phyloP scores from a whole-genome alignment of 2,329 filamentous ascomycete species.

The Aureobasidium zeae region DNA sequence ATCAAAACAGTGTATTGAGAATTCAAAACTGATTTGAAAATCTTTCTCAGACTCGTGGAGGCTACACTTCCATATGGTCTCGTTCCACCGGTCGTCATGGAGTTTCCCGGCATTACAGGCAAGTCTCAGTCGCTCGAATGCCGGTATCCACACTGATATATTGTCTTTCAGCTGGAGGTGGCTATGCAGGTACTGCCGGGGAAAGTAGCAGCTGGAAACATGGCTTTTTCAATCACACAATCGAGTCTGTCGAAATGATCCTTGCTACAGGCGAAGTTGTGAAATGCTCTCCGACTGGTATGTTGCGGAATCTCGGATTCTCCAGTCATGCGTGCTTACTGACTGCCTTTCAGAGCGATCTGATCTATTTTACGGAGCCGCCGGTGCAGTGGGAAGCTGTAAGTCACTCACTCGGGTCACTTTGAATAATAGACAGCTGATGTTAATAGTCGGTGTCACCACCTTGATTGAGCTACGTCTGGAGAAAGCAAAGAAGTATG shows the following conservation, averaged over 20 bases:
- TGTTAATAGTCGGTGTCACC: conserved; percentile 49
- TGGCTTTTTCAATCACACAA: conserved; percentile 55
- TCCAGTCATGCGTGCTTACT: too few relatives aligned
- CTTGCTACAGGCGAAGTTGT: conserved; percentile 51
- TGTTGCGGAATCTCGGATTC: too few relatives aligned
- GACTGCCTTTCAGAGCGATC: conserved; percentile 36
- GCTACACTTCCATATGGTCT: conserved; percentile 48
- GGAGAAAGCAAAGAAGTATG: conserved; percentile 38
- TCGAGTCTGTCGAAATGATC: conserved; percentile 56
- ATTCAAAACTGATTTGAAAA: too few relatives aligned
- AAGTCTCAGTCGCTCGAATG: background rate
- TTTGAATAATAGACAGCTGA: background rate
- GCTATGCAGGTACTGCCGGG: conserved; percentile 57
- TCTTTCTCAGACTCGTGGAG: conserved; percentile 44
- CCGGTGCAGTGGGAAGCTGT: conserved; percentile 55
- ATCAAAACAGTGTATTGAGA: too few relatives aligned
- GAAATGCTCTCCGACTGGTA: conserved; percentile 35
- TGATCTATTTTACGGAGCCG: conserved; percentile 57
- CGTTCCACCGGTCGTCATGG: conserved; percentile 59
- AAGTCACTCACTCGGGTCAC: background rate
- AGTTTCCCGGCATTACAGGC: conserved; percentile 60
- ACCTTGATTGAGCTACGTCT: conserved; percentile 47
- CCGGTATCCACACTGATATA: background rate
- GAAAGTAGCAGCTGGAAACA: conserved; percentile 62
- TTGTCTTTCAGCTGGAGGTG: conserved; percentile 45